phyloP scores from a whole-genome alignment of 352 stramenopile species.

The Phytophthora sp. region DNA sequence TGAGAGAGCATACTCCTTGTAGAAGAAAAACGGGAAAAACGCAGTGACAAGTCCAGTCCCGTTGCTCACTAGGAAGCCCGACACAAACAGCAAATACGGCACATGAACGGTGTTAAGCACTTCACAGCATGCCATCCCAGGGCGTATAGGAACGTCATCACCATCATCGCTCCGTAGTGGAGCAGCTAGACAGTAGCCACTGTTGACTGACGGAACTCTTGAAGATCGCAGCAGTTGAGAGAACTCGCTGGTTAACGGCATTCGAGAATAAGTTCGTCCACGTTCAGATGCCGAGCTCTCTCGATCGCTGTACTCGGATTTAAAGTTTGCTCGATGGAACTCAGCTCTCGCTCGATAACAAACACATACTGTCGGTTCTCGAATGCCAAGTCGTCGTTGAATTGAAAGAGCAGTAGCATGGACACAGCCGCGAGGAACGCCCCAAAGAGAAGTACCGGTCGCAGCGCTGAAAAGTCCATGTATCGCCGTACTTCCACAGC shows the following conservation, averaged over 20 bases:
- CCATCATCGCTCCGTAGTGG: conserved; percentile 15
- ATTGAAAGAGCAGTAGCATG: conserved; percentile 72
- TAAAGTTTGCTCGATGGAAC: conserved; percentile 76
- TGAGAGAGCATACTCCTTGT: conserved; percentile 56
- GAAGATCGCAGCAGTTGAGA: conserved; percentile 38
- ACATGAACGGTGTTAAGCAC: conserved; percentile 52
- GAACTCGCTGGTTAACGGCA: conserved; percentile 37
- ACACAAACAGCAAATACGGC: conserved; percentile 63
- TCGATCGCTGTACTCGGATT: conserved; percentile 52
- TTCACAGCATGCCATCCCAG: conserved; percentile 34
- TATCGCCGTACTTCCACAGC: conserved; percentile 73
- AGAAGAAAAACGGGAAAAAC: conserved; percentile 76
- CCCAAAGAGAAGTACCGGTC: conserved; percentile 72
- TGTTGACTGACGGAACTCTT: conserved; percentile 6
- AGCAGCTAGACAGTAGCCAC: conserved; percentile 20
- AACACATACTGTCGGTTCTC: conserved; percentile 68
- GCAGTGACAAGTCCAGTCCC: conserved; percentile 60
- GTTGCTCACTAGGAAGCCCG: conserved; percentile 77
- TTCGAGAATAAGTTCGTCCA: conserved; percentile 4
- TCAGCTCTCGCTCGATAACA: conserved; percentile 61
- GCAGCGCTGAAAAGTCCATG: conserved; percentile 74
- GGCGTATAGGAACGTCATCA: conserved; percentile 7
- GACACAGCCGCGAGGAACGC: conserved; percentile 60
- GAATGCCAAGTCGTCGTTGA: conserved; percentile 81
- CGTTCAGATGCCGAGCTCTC: conserved; percentile 15